Evolutionary conservation across 2,329 filamentous ascomycete genomes (phyloP).

Genomic region (Colletotrichum sp.): DNA sequence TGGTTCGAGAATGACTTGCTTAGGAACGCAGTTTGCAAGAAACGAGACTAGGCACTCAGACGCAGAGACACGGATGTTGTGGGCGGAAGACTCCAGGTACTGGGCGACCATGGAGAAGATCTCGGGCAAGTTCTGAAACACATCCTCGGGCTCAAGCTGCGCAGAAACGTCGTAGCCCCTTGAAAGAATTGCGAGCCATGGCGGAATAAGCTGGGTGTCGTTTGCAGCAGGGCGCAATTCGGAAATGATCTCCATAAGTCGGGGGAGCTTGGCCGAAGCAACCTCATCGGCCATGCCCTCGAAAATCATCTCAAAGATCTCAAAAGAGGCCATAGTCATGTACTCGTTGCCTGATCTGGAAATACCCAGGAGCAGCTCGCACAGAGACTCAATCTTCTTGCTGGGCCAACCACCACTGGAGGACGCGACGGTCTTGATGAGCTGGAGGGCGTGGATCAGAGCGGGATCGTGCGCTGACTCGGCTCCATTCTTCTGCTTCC

Average conservation of each 20-base stretch:
- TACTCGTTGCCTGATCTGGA: conserved; percentile 92
- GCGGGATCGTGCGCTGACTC: conserved; percentile 75
- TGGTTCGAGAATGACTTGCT: conserved; percentile 82
- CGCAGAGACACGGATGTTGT: conserved; percentile 93
- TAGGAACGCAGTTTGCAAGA: conserved; percentile 86
- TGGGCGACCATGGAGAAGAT: conserved; percentile 80
- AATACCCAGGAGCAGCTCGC: conserved; percentile 86
- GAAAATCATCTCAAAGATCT: conserved; percentile 97
- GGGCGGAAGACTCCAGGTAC: conserved; percentile 85
- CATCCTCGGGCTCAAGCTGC: conserved; percentile 87
- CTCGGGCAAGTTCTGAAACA: conserved; percentile 87
- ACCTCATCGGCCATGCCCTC: conserved; percentile 88
- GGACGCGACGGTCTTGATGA: conserved; percentile 87
- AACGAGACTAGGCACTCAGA: conserved; percentile 96
- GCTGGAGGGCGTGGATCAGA: conserved; percentile 88
- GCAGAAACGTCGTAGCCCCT: conserved; percentile 93
- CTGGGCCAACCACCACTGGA: conserved; percentile 95
- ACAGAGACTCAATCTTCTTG: conserved; percentile 91
- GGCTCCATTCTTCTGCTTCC: conserved; percentile 67
- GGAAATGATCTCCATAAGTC: conserved; percentile 87
- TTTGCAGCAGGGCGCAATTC: conserved; percentile 91
- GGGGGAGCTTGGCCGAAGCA: conserved; percentile 86
- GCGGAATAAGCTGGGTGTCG: conserved; percentile 91
- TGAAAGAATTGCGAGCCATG: conserved; percentile 96
- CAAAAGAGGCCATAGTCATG: conserved; percentile 94